Evolutionary conservation across 2,329 filamentous ascomycete species (phyloP).

Genomic region (Ophiognomonia clavigignenti-juglandacearum): DNA sequence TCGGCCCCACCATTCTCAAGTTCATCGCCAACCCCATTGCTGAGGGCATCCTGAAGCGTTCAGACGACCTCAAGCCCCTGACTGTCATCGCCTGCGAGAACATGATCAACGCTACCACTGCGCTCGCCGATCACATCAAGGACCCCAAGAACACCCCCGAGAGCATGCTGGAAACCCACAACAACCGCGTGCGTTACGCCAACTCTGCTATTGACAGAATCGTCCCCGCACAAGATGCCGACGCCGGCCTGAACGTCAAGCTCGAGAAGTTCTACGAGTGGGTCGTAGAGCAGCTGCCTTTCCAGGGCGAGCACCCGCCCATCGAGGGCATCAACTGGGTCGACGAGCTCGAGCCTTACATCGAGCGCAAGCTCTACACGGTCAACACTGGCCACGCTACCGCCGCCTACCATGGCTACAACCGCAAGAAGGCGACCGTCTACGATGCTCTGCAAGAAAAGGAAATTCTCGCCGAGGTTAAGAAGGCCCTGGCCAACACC

Average conservation of each 20-base stretch:
- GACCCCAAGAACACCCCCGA: conserved; percentile 65
- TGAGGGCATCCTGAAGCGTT: conserved; percentile 80
- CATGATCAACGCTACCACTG: conserved; percentile 89
- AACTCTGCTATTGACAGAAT: conserved; percentile 99
- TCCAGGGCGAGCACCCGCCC: conserved; percentile 65
- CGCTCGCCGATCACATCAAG: conserved; percentile 77
- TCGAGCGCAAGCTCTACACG: conserved; percentile 98
- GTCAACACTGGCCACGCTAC: conserved; percentile 98
- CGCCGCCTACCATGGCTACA: conserved; percentile 90
- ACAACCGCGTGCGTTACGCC: conserved; percentile 78
- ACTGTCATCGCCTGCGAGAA: conserved; percentile 98
- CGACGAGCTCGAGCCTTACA: conserved; percentile 85
- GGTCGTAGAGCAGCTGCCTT: conserved; percentile 88
- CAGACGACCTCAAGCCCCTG: conserved; percentile 59
- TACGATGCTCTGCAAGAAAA: conserved; percentile 82
- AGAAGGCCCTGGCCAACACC: conserved; percentile 77
- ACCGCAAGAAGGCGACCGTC: conserved; percentile 79
- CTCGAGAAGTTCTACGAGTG: conserved; percentile 99
- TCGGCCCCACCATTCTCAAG: conserved; percentile 92
- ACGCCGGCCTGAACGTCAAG: conserved; percentile 81
- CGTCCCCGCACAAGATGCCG: conserved; percentile 79
- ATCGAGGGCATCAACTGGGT: conserved; percentile 94
- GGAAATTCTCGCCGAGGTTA: conserved; percentile 74
- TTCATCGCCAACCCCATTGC: conserved; percentile 95
- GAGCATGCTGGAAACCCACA: conserved; percentile 62